Percentiles rank a stretch among this genome's conserved stretches.
Evolutionary conservation across 1,284 basidiomycete genomes (phyloP).

Genomic region (Microbotryomycetes sp.): DNA sequence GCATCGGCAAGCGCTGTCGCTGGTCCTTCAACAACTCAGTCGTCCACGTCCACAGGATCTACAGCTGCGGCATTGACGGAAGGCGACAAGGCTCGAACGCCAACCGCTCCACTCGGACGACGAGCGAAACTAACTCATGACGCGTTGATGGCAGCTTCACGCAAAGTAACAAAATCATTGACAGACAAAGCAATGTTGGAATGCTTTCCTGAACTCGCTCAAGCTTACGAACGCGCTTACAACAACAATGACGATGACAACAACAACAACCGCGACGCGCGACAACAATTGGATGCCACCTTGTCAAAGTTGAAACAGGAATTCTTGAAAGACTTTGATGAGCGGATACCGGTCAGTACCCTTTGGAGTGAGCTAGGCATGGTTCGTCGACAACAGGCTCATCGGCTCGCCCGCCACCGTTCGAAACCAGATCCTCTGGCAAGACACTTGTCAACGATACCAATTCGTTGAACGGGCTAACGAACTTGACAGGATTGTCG

Average conservation of each 20-base stretch:
- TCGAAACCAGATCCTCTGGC: constrained; percentile 14
- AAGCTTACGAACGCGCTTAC: constrained; percentile 11
- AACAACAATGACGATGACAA: neutral
- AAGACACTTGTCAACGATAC: constrained; percentile 6
- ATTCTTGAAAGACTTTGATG: constrained; percentile 8
- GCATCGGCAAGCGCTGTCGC: too few relatives aligned
- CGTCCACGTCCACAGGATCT: too few relatives aligned
- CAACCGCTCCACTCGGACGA: neutral
- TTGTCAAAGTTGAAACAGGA: constrained; percentile 4
- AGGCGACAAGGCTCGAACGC: too few relatives aligned
- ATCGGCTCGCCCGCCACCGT: neutral
- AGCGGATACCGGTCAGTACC: constrained; percentile 11
- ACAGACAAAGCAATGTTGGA: constrained; percentile 25
- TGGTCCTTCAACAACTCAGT: too few relatives aligned
- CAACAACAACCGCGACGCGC: neutral
- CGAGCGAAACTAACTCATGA: constrained; percentile 12
- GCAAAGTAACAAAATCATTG: constrained; percentile 4
- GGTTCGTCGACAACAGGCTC: neutral
- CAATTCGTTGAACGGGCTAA: constrained; percentile 15
- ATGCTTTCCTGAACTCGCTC: constrained; percentile 18
- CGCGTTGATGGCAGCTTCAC: constrained; percentile 10
- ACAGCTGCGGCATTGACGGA: too few relatives aligned
- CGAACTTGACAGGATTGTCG: constrained; percentile 13
- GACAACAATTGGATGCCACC: neutral
- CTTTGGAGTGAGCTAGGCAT: neutral